Evolutionary conservation across 1,284 basidiomycete species (phyloP).

Genomic region (Pseudozyma pruni): DNA sequence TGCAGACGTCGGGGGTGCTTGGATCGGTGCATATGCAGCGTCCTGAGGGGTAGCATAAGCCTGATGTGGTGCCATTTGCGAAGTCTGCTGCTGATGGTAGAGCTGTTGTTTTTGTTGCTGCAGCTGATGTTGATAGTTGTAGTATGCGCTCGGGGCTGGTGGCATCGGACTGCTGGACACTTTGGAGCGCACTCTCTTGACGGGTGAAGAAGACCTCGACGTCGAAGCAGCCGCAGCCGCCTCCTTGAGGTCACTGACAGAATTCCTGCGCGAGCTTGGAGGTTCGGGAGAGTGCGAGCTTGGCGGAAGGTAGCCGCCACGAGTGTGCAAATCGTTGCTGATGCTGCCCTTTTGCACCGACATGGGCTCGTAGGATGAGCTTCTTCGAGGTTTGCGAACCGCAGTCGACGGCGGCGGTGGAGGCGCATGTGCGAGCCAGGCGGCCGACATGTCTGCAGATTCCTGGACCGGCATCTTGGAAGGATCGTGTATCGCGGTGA

Average conservation of each 20-base stretch:
- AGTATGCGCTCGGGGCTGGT: conserved; percentile 41
- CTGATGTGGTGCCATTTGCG: conserved; percentile 3
- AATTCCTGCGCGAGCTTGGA: conserved; percentile 19
- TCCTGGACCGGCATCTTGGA: conserved; percentile 36
- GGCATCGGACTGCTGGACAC: conserved; percentile 34
- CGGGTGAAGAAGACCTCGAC: conserved; percentile 18
- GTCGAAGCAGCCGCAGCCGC: conserved; percentile 14
- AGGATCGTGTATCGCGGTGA: too few species aligned
- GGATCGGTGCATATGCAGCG: conserved; percentile 4
- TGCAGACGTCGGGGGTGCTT: conserved; percentile 13
- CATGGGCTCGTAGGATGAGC: conserved; percentile 45
- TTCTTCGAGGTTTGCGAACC: conserved; percentile 37
- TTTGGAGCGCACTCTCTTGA: conserved; percentile 35
- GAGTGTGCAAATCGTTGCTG: conserved; percentile 39
- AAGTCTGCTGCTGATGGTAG: conserved; percentile 11
- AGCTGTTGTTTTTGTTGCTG: conserved; percentile 31
- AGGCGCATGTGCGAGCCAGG: conserved; percentile 57
- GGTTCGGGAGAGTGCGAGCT: conserved; percentile 57
- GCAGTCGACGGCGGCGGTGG: conserved; percentile 44
- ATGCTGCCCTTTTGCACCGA: conserved; percentile 15
- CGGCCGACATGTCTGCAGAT: conserved; percentile 43
- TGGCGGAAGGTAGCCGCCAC: conserved; percentile 50
- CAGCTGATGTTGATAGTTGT: conserved; percentile 49
- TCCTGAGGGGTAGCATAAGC: conserved; percentile 9
- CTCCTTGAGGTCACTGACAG: conserved; percentile 25